Evolutionary conservation across 352 stramenopile genomes (phyloP), one percentile per base, ranked within the genome.

Genomic region (Lagenidium giganteum): DNA sequence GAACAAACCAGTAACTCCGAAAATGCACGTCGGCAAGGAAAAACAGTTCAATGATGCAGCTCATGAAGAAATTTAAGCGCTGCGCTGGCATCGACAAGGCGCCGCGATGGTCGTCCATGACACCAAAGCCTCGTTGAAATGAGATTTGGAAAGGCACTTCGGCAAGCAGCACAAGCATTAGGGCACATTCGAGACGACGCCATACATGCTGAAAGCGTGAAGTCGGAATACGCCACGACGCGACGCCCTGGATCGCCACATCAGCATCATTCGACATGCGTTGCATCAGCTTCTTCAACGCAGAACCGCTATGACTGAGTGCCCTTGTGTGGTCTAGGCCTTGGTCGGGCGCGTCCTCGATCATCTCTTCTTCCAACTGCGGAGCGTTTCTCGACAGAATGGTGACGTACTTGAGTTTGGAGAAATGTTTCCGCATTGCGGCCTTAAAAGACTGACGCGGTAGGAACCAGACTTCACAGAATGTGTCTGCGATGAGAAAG

Each of bases 1-100:
- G 64, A 21, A 56, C 65, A 33, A 89, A 87, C 8, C 63, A 69
- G 0, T 57, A 39, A 1, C 57, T 51, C 0, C 68, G 64, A 3
- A 88, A 58, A 18, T 54, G 57, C 17, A 76, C 44, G 24, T 88
- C 73, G 0, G 43, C 35, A 17, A 74, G 70, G 46, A 85, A 88
- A 42, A 88, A 86, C 0, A 71, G 17, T 42, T 88, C 76, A 5
- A 84, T 42, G 0, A 59, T n/a, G 1, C 72, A 7, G 2, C 59
- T 42, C 2, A 57, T 23, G 7, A 58, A 36, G 37, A 82, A 88
- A 20, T 47, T 47, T 3, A 55, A 22, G 14, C 61, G 13, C 36
- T 85, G 70, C 24, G 80, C n/a, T n/a, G n/a, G n/a, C n/a, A n/a
- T n/a, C n/a, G n/a, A n/a, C n/a, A n/a, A n/a, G n/a, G n/a, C n/a